Evolutionary conservation across 257 asterid species (phyloP).

Genomic region (Plantago elongata): DNA sequence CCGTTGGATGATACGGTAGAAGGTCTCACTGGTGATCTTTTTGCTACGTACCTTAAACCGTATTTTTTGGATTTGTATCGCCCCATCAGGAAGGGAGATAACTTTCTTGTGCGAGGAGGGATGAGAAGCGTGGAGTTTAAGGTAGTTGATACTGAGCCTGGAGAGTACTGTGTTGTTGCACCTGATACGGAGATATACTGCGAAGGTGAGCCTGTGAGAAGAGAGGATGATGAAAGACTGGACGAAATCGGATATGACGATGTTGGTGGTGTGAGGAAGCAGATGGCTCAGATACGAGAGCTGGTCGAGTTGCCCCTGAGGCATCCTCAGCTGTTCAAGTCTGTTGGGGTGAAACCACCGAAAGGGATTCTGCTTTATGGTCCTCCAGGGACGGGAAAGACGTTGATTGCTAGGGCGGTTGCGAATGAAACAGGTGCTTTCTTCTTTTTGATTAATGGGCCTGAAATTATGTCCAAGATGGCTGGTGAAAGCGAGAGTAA

Average conservation of each 20-base stretch:
- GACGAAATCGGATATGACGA: conserved; percentile 73
- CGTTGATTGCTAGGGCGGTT: conserved; percentile 55
- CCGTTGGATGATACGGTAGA: conserved; percentile 49
- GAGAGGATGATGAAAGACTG: conserved; percentile 63
- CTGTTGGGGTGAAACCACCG: conserved; percentile 71
- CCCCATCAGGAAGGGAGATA: conserved; percentile 57
- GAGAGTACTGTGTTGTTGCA: conserved; percentile 69
- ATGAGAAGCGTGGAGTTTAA: conserved; percentile 70
- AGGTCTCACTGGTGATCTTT: conserved; percentile 46
- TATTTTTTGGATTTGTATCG: conserved; percentile 68
- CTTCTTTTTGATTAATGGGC: conserved; percentile 56
- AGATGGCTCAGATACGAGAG: conserved; percentile 78
- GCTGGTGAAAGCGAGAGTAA: conserved; percentile 68
- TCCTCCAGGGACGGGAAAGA: conserved; percentile 60
- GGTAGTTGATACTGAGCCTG: conserved; percentile 61
- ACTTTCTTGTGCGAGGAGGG: conserved; percentile 67
- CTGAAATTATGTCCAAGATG: conserved; percentile 59
- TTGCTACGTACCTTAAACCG: conserved; percentile 42
- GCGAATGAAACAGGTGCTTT: conserved; percentile 64
- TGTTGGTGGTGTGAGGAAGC: conserved; percentile 74
- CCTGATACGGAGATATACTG: conserved; percentile 70
- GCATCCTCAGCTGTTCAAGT: conserved; percentile 69
- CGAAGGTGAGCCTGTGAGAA: conserved; percentile 61
- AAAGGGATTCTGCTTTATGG: conserved; percentile 62
- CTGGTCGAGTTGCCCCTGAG: conserved; percentile 63